Conservation (phyloP, 192 early-diverging fungal genomes). For the Entomortierella lignicola region DNA sequence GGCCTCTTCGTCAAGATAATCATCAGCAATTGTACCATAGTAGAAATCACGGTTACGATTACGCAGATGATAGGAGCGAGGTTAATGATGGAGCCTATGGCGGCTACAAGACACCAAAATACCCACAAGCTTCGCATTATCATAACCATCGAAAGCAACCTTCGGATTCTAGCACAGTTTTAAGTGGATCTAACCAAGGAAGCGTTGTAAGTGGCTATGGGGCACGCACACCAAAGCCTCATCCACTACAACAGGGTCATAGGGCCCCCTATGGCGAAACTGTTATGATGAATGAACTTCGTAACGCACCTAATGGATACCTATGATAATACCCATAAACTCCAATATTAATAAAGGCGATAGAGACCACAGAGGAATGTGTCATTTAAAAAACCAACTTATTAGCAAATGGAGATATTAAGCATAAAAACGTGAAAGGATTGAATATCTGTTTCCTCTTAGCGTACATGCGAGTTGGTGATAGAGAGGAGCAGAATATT, state of each 20-base stretch:
- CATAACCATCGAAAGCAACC: constrained; percentile 20
- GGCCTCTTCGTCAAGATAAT: constrained; percentile 40
- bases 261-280: constrained; percentile 24
- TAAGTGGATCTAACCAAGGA: constrained; percentile 49
- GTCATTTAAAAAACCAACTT: background rate
- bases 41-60: constrained; percentile 32
- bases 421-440: background rate
- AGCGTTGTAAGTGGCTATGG: constrained; percentile 43
- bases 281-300: constrained; percentile 40
- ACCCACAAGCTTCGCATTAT: background rate
- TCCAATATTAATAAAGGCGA: background rate
- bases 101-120: background rate
- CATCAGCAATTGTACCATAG: constrained; percentile 43
- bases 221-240: constrained; percentile 1
- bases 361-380: background rate
- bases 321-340: no score
- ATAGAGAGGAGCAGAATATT: background rate
- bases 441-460: background rate
- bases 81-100: constrained; percentile 18
- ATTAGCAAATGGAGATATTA: background rate
- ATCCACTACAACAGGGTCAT: constrained; percentile 43
- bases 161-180: constrained; percentile 38
- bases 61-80: constrained; percentile 33
- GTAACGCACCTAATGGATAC: constrained; percentile 13
- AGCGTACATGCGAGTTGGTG: background rate